Evolutionary conservation across 495 filamentous ascomycete species (phyloP).

Genomic region (Apodospora peruviana): DNA sequence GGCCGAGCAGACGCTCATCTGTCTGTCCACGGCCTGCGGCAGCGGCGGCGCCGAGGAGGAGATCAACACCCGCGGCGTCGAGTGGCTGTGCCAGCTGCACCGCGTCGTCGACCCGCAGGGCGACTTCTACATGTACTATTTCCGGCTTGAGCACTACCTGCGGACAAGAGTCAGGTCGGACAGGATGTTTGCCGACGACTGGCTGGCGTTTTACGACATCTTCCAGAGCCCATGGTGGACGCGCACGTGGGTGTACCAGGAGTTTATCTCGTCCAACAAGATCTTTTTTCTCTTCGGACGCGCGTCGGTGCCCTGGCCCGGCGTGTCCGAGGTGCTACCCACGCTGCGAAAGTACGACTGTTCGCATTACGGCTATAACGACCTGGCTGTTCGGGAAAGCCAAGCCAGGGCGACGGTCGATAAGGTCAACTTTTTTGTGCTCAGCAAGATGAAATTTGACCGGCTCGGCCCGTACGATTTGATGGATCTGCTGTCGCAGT

Average conservation of each 20-base stretch:
- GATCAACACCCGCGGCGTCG: background rate
- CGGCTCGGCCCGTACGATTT: slow-evolving; percentile 2
- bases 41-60: too few species aligned
- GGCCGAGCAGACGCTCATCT: background rate
- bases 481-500: slow-evolving; percentile 3
- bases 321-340: slow-evolving; percentile 3
- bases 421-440: slow-evolving; percentile 1
- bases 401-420: background rate
- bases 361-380: background rate
- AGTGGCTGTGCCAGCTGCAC: slow-evolving; percentile 3
- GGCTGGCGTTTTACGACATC: slow-evolving; percentile 3
- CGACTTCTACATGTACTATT: slow-evolving; percentile 4
- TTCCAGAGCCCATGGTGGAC: slow-evolving; percentile 8
- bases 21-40: background rate
- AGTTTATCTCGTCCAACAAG: slow-evolving; percentile 6
- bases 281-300: slow-evolving; percentile 1
- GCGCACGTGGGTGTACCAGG: slow-evolving; percentile 10
- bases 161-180: background rate
- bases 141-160: slow-evolving; percentile 1
- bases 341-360: slow-evolving; percentile 5
- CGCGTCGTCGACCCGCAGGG: background rate
- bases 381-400: background rate
- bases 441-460: slow-evolving; percentile 5
- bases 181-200: background rate
- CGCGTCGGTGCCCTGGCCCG: slow-evolving; percentile 2